A percentile compares a stretch with the other conserved stretches of the same genome.
phyloP scores from a whole-genome alignment of 768 basidiomycete species.

The Lyophyllum decastes region DNA sequence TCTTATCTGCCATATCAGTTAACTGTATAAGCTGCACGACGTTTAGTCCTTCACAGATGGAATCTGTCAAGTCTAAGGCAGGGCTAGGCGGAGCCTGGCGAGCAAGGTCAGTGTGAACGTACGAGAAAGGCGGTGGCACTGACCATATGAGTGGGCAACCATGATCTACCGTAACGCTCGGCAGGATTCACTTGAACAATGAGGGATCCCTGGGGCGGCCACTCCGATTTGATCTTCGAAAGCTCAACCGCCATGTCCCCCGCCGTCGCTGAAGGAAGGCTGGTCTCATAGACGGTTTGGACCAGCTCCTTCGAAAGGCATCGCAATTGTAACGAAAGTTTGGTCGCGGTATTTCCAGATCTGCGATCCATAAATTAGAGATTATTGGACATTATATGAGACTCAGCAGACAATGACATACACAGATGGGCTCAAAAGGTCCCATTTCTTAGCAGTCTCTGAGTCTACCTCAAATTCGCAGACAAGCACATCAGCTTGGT shows the following conservation, averaged over 20 bases:
- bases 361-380: neutral
- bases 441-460: slow-evolving; percentile 35
- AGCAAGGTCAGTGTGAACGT: neutral
- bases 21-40: slow-evolving; percentile 53
- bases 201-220: slow-evolving; percentile 48
- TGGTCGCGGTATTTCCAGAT: neutral
- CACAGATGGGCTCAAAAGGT: slow-evolving; percentile 18
- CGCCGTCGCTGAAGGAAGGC: slow-evolving; percentile 16
- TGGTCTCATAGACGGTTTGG: slow-evolving; percentile 17
- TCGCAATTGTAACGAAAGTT: slow-evolving; percentile 33
- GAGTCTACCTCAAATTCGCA: slow-evolving; percentile 38
- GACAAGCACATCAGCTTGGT: slow-evolving; percentile 32
- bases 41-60: slow-evolving; percentile 45
- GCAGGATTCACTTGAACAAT: slow-evolving; percentile 47
- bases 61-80: slow-evolving; percentile 40
- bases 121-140: slow-evolving; percentile 15
- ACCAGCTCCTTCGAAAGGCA: slow-evolving; percentile 31
- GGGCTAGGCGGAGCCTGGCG: slow-evolving; percentile 28
- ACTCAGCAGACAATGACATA: slow-evolving; percentile 8
- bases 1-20: slow-evolving; percentile 36
- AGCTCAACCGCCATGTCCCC: slow-evolving; percentile 26
- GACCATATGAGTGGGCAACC: slow-evolving; percentile 47
- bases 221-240: slow-evolving; percentile 28
- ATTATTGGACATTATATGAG: neutral
- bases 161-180: slow-evolving; percentile 31